Conservation (phyloP, 169 alveolate species). For the Babesia bovis region DNA sequence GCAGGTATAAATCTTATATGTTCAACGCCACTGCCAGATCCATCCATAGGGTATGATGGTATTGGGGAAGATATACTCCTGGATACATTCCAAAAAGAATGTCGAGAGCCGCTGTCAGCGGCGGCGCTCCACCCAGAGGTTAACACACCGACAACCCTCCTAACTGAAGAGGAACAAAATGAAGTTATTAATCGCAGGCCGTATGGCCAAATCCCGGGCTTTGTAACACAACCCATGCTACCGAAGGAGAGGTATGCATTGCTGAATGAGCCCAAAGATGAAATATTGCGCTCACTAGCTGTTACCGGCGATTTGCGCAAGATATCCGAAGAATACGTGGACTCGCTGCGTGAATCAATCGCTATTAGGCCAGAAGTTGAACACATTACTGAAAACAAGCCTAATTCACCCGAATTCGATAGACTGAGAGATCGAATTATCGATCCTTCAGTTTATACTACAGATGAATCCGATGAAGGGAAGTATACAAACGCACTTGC, state of each 20-base stretch:
- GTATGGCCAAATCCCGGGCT: conserved; percentile 27
- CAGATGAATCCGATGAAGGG: background rate
- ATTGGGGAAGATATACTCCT: conserved; percentile 9
- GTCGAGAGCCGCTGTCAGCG: conserved; percentile 25
- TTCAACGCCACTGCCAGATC: conserved; percentile 44
- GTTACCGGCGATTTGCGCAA: conserved; percentile 21
- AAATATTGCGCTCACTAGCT: conserved; percentile 23
- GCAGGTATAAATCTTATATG: conserved; percentile 34
- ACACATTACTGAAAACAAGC: conserved; percentile 16
- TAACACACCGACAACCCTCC: conserved; percentile 38
- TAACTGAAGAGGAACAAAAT: conserved; percentile 17
- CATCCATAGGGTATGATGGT: conserved; percentile 34
- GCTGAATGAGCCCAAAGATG: conserved; percentile 12
- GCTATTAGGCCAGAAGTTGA: conserved; percentile 26
- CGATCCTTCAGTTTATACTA: background rate
- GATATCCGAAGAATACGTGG: conserved; percentile 10
- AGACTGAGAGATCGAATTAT: conserved; percentile 3
- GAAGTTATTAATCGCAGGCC: conserved; percentile 14
- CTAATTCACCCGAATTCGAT: conserved; percentile 1
- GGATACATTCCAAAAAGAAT: conserved; percentile 5
- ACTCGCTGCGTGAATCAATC: conserved; percentile 30
- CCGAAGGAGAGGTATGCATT: conserved; percentile 22
- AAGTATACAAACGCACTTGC: conserved; percentile 28
- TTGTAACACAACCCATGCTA: conserved; percentile 27
- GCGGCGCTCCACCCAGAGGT: conserved; percentile 29